A percentile compares a stretch with the other conserved stretches of the same genome.
phyloP scores from a whole-genome alignment of 1,284 basidiomycete species.

The Cutaneotrichosporon spelunceum region DNA sequence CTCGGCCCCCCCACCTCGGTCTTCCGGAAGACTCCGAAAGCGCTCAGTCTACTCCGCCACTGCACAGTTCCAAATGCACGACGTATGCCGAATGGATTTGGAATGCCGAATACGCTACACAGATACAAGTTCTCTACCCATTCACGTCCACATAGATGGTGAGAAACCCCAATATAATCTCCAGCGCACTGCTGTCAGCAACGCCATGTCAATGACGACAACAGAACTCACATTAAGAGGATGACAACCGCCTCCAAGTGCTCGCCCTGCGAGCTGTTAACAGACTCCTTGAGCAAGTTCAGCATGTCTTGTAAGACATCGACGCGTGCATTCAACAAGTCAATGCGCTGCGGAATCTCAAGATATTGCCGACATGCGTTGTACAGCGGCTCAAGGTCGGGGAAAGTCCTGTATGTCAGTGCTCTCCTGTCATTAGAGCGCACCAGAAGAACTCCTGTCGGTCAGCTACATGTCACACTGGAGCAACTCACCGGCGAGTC shows the following conservation, averaged over 20 bases:
- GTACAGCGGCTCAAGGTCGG: conserved; percentile 92
- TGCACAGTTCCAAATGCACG: not conserved
- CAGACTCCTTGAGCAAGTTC: conserved; percentile 83
- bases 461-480: conserved; percentile 10
- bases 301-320: conserved; percentile 96
- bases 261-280: conserved; percentile 85
- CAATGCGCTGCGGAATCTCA: conserved; percentile 90
- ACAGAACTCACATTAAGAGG: conserved; percentile 70
- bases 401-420: conserved; percentile 55
- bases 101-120: conserved; percentile 8
- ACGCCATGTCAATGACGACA: too few species aligned
- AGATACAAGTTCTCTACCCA: conserved; percentile 2
- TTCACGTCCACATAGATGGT: conserved; percentile 69
- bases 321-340: conserved; percentile 87
- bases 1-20: not conserved
- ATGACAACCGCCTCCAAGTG: conserved; percentile 95
- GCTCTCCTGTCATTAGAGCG: conserved; percentile 14
- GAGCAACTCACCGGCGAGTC: conserved; percentile 65
- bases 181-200: conserved; percentile 30
- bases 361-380: conserved; percentile 89
- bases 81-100: not conserved
- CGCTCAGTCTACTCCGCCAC: not conserved
- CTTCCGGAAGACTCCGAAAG: not conserved
- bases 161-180: conserved; percentile 63
- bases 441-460: conserved; percentile 83